Base-by-base conservation (phyloP, 257 asterid species). In the Capsicum rhomboideum region DNA sequence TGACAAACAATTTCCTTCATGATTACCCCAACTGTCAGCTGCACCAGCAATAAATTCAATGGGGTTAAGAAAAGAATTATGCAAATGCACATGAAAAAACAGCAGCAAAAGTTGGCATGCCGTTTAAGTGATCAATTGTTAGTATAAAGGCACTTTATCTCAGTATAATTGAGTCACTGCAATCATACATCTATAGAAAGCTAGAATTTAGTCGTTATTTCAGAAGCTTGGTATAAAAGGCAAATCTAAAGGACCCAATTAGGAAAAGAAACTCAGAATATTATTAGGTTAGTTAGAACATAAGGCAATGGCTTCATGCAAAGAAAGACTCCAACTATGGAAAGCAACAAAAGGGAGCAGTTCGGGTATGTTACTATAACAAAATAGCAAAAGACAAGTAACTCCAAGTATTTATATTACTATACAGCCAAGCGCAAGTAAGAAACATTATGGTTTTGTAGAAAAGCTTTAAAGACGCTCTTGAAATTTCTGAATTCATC, bases 1-100 rank as follows among this genome's bases (percentile, higher is more conserved):
- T 90, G 92, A 86, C 68, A 88, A 56, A 97, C 93, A 82, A 89
- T 90, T 88, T 90, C 94, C 91, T 93, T 98, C 97, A 93, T 87
- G 20, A 97, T 92, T 37, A 87, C 91, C 50, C 98, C 98, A 87
- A 89, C 83, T 87, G 93, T 86, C 72, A 71, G 66, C 99, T 96
- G 96, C 91, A 90, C 59, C 89, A 61, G 77, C 84, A 80, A 83
- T 9, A 77, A 46, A 50, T 26, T 50, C 81, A 50, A 78, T 80
- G 69, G 82, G 84, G 52, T 42, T 26, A 31, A 86, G 69, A 75
- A 78, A 83, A 86, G n/a, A 34, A 37, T 11, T 54, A 46, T 37
- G 49, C 59, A 12, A 84, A 58, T 44, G 46, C 78, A 75, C 31
- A 71, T 78, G 10, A 77, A 77, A 49, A 50, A 49, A 77, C 44